Evolutionary conservation across 495 filamentous ascomycete species (phyloP), one percentile per base, ranked within the genome.

Genomic region (Penicillium longicatenatum): DNA sequence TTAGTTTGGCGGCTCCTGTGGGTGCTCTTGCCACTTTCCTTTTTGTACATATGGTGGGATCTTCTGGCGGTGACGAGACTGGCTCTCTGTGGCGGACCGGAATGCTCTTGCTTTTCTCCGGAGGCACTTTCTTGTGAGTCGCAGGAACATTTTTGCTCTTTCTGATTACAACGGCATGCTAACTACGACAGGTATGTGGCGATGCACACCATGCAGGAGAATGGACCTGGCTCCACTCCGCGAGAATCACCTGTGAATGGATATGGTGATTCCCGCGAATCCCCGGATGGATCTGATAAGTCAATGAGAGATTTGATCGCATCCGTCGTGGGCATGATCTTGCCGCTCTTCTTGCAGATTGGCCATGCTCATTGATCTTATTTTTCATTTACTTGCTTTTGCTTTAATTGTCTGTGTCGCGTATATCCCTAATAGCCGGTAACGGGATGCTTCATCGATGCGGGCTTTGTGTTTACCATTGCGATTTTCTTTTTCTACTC

Each of bases 161-260:
- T 2, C 52, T 26, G 5, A 0, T 9, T 24, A 11, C 11, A 35
- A 17, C 22, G 45, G 24, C 17, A 44, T 44, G 43, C 58, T 70
- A 57, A 73, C 50, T 11, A 39, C 4, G 41, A 17, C 10, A 96
- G 92, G 68, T 98, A 98, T 67, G 94, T 98, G 26, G 95, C 94
- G 2, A 96, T 97, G 93, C 94, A 98, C 68, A 91, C 92, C 3
- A 97, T 98, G 92, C 91, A 93, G 68, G 92, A 96, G 64, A 86
- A 88, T 44, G 84, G 84, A 55, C 72, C 60, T 55, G 75, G 50
- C 60, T 77, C 48, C 39, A 67, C 54, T 61, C 82, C 66, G 54
- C 82, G 86, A 12, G 82, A 84, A 45, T 41, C 68, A 8, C 78
- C 79, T 55, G 66, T 70, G 24, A 92, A 91, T 66, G 90, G 90